Conservation (phyloP, 768 basidiomycete genomes). For the Cystofilobasidium capitatum region DNA sequence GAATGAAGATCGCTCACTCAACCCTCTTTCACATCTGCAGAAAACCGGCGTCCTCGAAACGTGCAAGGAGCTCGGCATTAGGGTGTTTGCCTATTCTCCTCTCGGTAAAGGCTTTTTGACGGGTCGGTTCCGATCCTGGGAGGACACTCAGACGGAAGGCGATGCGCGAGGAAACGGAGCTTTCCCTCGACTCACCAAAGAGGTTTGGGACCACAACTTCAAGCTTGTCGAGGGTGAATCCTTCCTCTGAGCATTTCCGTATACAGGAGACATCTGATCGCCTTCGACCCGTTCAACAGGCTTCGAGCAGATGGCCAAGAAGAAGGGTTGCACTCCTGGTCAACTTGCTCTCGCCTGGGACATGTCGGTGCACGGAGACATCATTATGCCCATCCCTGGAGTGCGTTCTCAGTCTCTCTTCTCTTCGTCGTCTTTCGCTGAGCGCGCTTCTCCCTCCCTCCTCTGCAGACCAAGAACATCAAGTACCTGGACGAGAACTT, state of each 20-base stretch:
- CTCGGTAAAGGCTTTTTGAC: constrained; percentile 44
- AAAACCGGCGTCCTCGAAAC: constrained; percentile 40
- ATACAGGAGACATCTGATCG: not conserved
- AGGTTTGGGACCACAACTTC: constrained; percentile 41
- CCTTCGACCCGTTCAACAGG: constrained; percentile 17
- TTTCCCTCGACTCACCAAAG: constrained; percentile 38
- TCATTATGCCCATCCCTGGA: constrained; percentile 37
- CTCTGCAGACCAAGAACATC: constrained; percentile 7
- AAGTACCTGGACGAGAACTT: constrained; percentile 35
- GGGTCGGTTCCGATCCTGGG: not conserved
- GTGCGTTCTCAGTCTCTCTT: constrained; percentile 26
- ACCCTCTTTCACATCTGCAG: not conserved
- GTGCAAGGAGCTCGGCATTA: constrained; percentile 47
- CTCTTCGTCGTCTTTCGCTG: not conserved
- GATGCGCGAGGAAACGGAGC: constrained; percentile 32
- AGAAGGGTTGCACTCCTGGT: constrained; percentile 37
- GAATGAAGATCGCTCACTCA: too few species aligned
- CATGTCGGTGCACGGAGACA: constrained; percentile 32
- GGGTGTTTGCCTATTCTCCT: constrained; percentile 49
- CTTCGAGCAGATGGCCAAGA: constrained; percentile 37
- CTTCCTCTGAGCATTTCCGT: not conserved
- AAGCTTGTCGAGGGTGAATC: constrained; percentile 34
- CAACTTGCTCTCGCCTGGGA: constrained; percentile 42
- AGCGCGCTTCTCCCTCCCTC: constrained; percentile 18
- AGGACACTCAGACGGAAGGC: constrained; percentile 31